Base-by-base conservation (phyloP, 1,284 basidiomycete species). In the Papiliotrema laurentii region DNA sequence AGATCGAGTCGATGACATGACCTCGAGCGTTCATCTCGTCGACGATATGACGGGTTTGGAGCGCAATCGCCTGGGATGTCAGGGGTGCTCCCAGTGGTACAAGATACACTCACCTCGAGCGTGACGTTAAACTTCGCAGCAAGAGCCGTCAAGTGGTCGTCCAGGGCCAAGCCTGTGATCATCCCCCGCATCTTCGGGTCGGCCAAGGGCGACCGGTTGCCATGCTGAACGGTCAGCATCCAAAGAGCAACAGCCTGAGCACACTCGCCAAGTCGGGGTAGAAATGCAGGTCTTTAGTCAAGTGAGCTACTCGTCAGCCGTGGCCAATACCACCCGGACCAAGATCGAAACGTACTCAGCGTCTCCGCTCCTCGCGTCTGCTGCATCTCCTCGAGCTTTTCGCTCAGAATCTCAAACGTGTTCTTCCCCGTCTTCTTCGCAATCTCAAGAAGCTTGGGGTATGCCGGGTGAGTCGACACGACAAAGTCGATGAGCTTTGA, bases 11-110 rank as follows among this genome's bases (percentile, higher is more conserved):
- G 64, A 98, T 87, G 28, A 78, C 68, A 74, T 98, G 94, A 0
- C 94, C 94, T 34, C 84, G 81, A 16, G 66, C 72, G 74, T 97
- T 97, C 82, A 98, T 88, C 61, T 83, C 81, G 64, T 93, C 88
- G 49, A 98, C 79, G 69, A 98, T 97, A 74, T 97, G 94, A 3
- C 88, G 80, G 11, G 92, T 97, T 73, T 97, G 94, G 19, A 97
- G 81, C 5, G 91, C 89, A 71, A 98, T 94, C 10, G 91, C 85
- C 76, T 75, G 33, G n/a, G 41, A 34, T 28, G 18, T 26, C 13
- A 43, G 24, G 37, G 24, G 28, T 13, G 19, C 5, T 18, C 27
- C 6, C 30, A 31, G 27, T 13, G 13, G 10, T n/a, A 30, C 35
- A 9, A 21, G 6, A 9, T 13, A 11, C n/a, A 55, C 69, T 47